A percentile compares a stretch with the other conserved stretches of the same genome.
Conservation (phyloP, 1,139 yeast genomes). For the Protomyces lactucae-debilis region DNA sequence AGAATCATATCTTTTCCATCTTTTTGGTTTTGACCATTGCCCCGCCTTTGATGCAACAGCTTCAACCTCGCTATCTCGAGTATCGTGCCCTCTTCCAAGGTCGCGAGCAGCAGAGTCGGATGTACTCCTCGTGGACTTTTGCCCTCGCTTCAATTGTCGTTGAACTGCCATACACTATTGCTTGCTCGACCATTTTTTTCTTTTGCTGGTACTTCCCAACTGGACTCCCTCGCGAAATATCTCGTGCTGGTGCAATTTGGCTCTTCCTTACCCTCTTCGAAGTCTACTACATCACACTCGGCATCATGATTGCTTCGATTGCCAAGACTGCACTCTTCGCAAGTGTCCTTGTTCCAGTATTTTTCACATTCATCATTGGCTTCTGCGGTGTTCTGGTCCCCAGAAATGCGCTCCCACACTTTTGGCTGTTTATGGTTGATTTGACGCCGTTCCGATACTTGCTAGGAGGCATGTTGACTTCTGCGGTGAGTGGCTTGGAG, state of each 20-base stretch:
- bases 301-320: constrained; percentile 51
- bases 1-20: constrained; percentile 42
- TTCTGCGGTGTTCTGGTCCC: constrained; percentile 67
- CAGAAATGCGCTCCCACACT: constrained; percentile 53
- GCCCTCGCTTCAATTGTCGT: constrained; percentile 59
- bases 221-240: constrained; percentile 48
- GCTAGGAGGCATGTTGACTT: constrained; percentile 53
- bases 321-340: constrained; percentile 63
- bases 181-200: constrained; percentile 60
- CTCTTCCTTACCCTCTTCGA: constrained; percentile 53
- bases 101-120: constrained; percentile 58
- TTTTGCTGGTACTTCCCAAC: constrained; percentile 63
- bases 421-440: constrained; percentile 60
- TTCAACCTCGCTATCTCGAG: constrained; percentile 46
- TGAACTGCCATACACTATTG: constrained; percentile 70
- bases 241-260: constrained; percentile 42
- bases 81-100: constrained; percentile 80
- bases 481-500: constrained; percentile 52
- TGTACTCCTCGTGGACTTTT: constrained; percentile 60
- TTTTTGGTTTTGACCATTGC: constrained; percentile 55
- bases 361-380: constrained; percentile 49
- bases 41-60: constrained; percentile 54
- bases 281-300: constrained; percentile 52
- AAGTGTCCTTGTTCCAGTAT: constrained; percentile 51
- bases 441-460: constrained; percentile 65